A percentile compares a stretch with the other conserved stretches of the same genome.
Evolutionary conservation across 1,284 basidiomycete genomes (phyloP).

Genomic region (Trichosporon asahii): DNA sequence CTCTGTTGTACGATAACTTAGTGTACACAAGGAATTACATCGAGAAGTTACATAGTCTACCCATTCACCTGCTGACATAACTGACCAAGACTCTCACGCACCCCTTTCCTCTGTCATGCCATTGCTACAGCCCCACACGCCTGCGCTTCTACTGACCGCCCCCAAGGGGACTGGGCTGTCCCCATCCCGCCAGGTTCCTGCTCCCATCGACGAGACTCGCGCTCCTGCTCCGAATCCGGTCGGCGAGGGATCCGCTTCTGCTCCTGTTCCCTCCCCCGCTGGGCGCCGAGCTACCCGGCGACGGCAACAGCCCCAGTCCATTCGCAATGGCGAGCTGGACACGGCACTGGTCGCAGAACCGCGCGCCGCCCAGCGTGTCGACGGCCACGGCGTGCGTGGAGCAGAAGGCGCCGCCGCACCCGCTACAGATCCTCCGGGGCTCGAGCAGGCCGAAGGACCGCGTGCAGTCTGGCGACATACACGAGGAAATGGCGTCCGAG

Average conservation of each 20-base stretch:
- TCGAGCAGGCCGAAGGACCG: constrained; percentile 48
- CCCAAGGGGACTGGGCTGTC: not conserved
- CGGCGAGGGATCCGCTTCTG: not conserved
- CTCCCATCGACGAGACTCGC: not conserved
- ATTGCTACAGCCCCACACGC: not conserved
- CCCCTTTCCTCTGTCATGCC: not conserved
- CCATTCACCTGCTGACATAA: not conserved
- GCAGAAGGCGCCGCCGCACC: constrained; percentile 51
- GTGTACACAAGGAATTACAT: not conserved
- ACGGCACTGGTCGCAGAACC: constrained; percentile 48
- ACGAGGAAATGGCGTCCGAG: constrained; percentile 34
- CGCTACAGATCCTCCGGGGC: constrained; percentile 48
- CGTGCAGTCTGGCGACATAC: constrained; percentile 44
- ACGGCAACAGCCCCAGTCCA: constrained; percentile 30
- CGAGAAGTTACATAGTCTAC: not conserved
- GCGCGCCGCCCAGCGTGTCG: constrained; percentile 33
- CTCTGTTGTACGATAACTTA: not conserved
- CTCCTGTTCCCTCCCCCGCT: not conserved
- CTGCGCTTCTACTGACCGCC: not conserved
- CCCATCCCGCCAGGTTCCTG: not conserved
- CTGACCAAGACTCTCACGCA: not conserved
- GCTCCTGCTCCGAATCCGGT: not conserved
- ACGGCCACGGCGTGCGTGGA: constrained; percentile 47
- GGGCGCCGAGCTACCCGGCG: not conserved
- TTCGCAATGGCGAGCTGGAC: constrained; percentile 37